These are phyloP conservation scores for Xylariaceae sp. DNA, from an alignment of 2,329 filamentous ascomycete genomes.

Conservation along the genomic window DNA sequence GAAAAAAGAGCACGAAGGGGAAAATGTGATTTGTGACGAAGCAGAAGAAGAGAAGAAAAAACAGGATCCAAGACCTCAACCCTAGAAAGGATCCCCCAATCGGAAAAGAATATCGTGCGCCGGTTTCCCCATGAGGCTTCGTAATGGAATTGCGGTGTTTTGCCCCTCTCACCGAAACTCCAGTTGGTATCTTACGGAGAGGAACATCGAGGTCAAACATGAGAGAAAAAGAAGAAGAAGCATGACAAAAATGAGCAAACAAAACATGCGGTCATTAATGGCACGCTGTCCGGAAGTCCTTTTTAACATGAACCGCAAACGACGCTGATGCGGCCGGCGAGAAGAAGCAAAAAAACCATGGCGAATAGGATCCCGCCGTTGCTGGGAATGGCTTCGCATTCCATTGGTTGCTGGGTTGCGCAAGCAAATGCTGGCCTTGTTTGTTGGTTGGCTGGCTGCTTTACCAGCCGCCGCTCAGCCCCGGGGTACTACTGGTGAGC, in stretches of 20 bases:
- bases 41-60: not conserved
- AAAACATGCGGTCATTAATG: constrained; percentile 8
- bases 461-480: constrained; percentile 28
- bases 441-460: not conserved
- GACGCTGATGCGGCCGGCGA: not conserved
- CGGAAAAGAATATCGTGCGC: constrained; percentile 17
- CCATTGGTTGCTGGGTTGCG: not conserved
- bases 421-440: not conserved
- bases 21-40: not conserved
- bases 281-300: not conserved
- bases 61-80: not conserved
- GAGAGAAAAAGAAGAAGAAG: constrained; percentile 13
- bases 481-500: constrained; percentile 39
- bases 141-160: constrained; percentile 12
- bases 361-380: not conserved
- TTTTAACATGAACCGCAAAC: not conserved
- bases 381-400: not conserved
- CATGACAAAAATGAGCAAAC: not conserved
- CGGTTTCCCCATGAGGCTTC: constrained; percentile 16
- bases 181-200: constrained; percentile 28
- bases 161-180: constrained; percentile 28
- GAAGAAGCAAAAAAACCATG: not conserved
- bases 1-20: not conserved
- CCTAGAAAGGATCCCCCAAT: not conserved
- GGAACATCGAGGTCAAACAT: constrained; percentile 18